Evolutionary conservation across 192 early-diverging fungal species (phyloP).

Genomic region (Oehlia diaphana): DNA sequence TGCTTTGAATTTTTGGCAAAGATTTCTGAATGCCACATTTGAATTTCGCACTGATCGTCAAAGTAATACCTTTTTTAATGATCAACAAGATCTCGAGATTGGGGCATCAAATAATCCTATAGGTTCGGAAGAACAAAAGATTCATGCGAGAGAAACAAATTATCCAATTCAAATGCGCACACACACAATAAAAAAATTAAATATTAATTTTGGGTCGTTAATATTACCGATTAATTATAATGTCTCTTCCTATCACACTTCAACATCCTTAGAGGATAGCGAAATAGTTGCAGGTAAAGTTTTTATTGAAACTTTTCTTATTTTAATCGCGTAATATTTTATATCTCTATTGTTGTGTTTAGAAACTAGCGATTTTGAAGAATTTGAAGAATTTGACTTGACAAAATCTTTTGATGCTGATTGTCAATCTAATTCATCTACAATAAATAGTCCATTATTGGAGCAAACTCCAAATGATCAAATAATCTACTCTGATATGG

Average conservation of each 20-base stretch:
- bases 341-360: not conserved
- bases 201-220: not conserved
- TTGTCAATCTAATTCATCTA: not conserved
- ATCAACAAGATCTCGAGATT: not conserved
- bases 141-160: not conserved
- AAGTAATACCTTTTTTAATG: not conserved
- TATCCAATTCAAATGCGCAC: not conserved
- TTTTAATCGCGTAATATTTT: not conserved
- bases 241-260: not conserved
- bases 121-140: not conserved
- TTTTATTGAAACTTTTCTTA: not conserved
- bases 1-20: conserved; percentile 39
- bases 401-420: not conserved
- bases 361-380: not conserved
- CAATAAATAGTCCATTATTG: not conserved
- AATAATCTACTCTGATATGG: not conserved
- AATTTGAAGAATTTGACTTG: not conserved
- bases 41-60: conserved; percentile 17
- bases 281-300: not conserved
- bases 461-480: not conserved
- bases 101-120: not conserved
- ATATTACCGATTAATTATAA: not conserved
- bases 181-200: not conserved
- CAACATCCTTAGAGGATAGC: not conserved
- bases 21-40: conserved; percentile 38